Percentiles rank a stretch among this genome's conserved stretches.
These are phyloP conservation scores for Mucor sp. DNA, from an alignment of 371 early-diverging fungal genomes.

Conservation along the genomic window DNA sequence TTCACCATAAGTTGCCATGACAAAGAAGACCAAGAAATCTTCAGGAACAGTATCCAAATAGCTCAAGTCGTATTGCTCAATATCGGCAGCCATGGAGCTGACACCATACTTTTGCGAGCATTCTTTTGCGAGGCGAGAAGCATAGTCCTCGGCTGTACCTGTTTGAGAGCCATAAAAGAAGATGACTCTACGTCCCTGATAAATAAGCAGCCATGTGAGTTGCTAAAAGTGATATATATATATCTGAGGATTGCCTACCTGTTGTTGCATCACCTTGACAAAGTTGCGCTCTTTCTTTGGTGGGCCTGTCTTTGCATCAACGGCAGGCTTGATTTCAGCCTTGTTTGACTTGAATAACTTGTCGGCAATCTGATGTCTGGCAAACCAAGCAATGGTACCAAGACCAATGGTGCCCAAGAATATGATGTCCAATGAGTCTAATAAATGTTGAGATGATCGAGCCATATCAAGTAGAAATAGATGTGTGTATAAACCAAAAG, in stretches of 20 bases:
- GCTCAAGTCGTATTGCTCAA: slow-evolving; percentile 86
- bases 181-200: slow-evolving; percentile 67
- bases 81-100: slow-evolving; percentile 78
- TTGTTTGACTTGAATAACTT: background rate
- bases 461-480: background rate
- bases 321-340: background rate
- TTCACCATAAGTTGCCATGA: slow-evolving; percentile 90
- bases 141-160: slow-evolving; percentile 96
- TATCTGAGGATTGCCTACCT: slow-evolving; percentile 24
- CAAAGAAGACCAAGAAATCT: slow-evolving; percentile 73
- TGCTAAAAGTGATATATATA: background rate
- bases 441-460: slow-evolving; percentile 3
- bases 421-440: slow-evolving; percentile 35
- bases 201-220: background rate
- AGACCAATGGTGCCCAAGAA: slow-evolving; percentile 38
- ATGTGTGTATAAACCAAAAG: background rate
- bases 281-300: slow-evolving; percentile 53
- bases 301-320: background rate
- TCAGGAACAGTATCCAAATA: slow-evolving; percentile 70
- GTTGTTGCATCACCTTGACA: slow-evolving; percentile 57
- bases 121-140: slow-evolving; percentile 85
- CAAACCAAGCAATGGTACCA: slow-evolving; percentile 35
- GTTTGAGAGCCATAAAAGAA: slow-evolving; percentile 96
- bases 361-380: slow-evolving; percentile 24
- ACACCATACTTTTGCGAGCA: slow-evolving; percentile 75